These are phyloP conservation scores for Aureobasidium sp. DNA, from an alignment of 2,329 filamentous ascomycete genomes.

Conservation along the genomic window DNA sequence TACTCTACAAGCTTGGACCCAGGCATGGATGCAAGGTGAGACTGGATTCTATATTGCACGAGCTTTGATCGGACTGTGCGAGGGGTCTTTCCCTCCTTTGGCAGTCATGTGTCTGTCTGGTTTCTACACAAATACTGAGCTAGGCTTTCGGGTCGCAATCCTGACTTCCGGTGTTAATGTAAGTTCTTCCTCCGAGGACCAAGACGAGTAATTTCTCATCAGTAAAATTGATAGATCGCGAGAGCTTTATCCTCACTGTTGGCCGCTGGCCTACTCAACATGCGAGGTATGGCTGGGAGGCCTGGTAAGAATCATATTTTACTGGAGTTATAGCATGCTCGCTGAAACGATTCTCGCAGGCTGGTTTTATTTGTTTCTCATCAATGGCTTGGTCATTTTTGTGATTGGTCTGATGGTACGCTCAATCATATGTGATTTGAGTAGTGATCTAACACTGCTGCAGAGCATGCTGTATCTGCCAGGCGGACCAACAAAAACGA, in stretches of 20 bases:
- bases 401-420: constrained; percentile 17
- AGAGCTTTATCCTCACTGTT: constrained; percentile 16
- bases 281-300: constrained; percentile 18
- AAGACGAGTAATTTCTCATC: neutral
- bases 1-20: constrained; percentile 7
- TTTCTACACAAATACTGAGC: constrained; percentile 18
- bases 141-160: constrained; percentile 15
- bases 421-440: neutral
- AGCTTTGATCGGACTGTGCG: constrained; percentile 15
- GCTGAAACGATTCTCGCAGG: neutral
- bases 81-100: constrained; percentile 17
- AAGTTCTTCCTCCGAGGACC: neutral
- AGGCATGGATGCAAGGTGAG: constrained; percentile 14
- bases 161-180: constrained; percentile 16
- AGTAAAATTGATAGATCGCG: neutral
- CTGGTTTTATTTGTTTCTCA: constrained; percentile 20
- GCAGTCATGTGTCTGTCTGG: constrained; percentile 17
- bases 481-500: constrained; percentile 26
- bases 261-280: constrained; percentile 18
- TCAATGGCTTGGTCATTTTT: constrained; percentile 17
- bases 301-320: constrained; percentile 1
- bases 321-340: neutral
- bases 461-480: constrained; percentile 27
- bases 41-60: constrained; percentile 15
- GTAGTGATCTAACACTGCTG: neutral